A percentile compares a stretch with the other conserved stretches of the same genome.
These are phyloP conservation scores for Kalmusia sp. DNA, from an alignment of 2,329 filamentous ascomycete species.

Conservation along the genomic window DNA sequence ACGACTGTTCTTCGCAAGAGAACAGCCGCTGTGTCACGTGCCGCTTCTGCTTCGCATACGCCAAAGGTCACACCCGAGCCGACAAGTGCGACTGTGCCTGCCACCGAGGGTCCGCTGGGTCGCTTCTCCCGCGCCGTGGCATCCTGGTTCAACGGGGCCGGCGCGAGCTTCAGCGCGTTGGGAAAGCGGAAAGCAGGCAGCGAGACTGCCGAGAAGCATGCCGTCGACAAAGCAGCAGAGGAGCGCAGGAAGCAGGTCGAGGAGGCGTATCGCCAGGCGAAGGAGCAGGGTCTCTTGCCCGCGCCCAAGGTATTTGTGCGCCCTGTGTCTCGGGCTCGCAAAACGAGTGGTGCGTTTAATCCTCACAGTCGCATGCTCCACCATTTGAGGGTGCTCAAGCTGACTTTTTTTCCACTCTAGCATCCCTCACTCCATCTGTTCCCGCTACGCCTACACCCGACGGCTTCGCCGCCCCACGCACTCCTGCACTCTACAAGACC, in stretches of 20 bases:
- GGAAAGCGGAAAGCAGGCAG: conserved; percentile 41
- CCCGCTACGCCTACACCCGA: conserved; percentile 17
- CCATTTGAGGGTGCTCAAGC: no score
- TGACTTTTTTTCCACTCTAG: neutral
- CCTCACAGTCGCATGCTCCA: neutral
- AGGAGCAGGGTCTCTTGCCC: conserved; percentile 41
- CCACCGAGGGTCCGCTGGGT: conserved; percentile 31
- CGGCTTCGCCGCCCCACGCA: conserved; percentile 18
- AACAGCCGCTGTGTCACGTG: conserved; percentile 1
- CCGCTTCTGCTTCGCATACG: neutral
- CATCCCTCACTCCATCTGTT: neutral
- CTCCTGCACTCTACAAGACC: conserved; percentile 51
- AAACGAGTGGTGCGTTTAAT: conserved; percentile 14
- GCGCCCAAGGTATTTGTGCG: conserved; percentile 41
- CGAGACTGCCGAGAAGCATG: conserved; percentile 24
- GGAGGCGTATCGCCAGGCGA: conserved; percentile 39
- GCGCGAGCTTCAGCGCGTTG: conserved; percentile 23
- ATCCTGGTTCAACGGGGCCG: conserved; percentile 26
- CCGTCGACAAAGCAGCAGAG: conserved; percentile 13
- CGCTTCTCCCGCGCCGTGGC: conserved; percentile 37
- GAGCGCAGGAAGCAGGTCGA: conserved; percentile 38
- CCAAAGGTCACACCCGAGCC: conserved; percentile 7
- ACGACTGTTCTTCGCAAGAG: conserved; percentile 5
- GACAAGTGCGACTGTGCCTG: conserved; percentile 10
- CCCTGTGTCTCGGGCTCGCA: conserved; percentile 24